phyloP scores from a whole-genome alignment of 805 yeast species.

The Candida rishiriensis region DNA sequence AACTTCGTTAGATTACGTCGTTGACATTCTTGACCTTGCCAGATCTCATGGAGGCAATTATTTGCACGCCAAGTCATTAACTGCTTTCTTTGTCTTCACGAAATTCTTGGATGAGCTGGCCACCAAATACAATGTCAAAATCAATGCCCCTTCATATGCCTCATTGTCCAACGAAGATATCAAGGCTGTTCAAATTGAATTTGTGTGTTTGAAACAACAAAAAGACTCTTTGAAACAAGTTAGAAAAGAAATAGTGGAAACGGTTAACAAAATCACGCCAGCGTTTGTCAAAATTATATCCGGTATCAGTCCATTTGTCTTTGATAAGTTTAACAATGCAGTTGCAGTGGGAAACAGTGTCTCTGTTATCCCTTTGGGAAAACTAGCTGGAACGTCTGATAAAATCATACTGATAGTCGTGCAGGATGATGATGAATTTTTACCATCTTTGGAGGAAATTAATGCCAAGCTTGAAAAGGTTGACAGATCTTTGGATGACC shows the following conservation, averaged over 20 bases:
- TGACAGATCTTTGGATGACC: conserved; percentile 46
- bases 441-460: conserved; percentile 61
- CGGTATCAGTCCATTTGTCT: conserved; percentile 66
- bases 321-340: conserved; percentile 40
- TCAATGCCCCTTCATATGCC: conserved; percentile 43
- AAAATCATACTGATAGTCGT: conserved; percentile 53
- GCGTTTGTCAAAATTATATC: conserved; percentile 49
- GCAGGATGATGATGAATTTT: conserved; percentile 61
- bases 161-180: conserved; percentile 37
- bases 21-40: conserved; percentile 74
- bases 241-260: conserved; percentile 65
- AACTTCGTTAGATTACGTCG: conserved; percentile 53
- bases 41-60: conserved; percentile 82
- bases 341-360: conserved; percentile 44
- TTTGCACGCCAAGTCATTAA: conserved; percentile 71
- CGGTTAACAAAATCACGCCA: conserved; percentile 73
- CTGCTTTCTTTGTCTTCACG: conserved; percentile 57
- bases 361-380: conserved; percentile 55
- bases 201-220: conserved; percentile 47
- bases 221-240: conserved; percentile 51
- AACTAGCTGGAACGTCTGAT: conserved; percentile 38
- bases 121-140: conserved; percentile 35
- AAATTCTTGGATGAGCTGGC: conserved; percentile 45
- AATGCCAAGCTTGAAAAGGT: conserved; percentile 50
- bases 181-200: conserved; percentile 52